phyloP scores from a whole-genome alignment of 2,329 filamentous ascomycete species.

The Cercospora brassicicola region DNA sequence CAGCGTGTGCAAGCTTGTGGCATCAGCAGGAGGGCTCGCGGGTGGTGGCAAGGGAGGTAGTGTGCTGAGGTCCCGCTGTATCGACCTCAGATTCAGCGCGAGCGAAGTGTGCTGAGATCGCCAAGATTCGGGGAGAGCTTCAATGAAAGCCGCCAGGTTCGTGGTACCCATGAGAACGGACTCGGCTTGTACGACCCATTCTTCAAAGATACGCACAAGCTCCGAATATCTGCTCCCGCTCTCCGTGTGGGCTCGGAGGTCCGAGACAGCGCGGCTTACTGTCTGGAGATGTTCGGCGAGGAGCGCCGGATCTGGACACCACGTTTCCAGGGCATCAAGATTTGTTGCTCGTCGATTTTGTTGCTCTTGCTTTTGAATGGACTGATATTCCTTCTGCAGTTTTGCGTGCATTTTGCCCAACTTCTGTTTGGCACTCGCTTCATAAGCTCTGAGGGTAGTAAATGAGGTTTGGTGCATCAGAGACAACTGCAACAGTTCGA shows the following conservation, averaged over 20 bases:
- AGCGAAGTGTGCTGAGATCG: slow-evolving; percentile 58
- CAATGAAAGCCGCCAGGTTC: slow-evolving; percentile 53
- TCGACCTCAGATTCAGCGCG: slow-evolving; percentile 56
- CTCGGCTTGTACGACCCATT: slow-evolving; percentile 51
- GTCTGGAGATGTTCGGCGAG: slow-evolving; percentile 60
- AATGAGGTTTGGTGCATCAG: slow-evolving; percentile 60
- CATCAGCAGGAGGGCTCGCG: slow-evolving; percentile 15
- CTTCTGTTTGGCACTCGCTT: slow-evolving; percentile 53
- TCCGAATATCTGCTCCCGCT: slow-evolving; percentile 58
- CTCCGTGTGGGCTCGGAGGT: slow-evolving; percentile 60
- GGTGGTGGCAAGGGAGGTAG: slow-evolving; percentile 42
- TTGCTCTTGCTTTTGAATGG: slow-evolving; percentile 35
- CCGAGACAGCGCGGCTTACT: slow-evolving; percentile 58
- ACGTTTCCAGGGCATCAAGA: slow-evolving; percentile 54
- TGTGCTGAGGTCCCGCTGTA: slow-evolving; percentile 52
- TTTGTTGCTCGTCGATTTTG: slow-evolving; percentile 51
- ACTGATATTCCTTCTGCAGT: slow-evolving; percentile 38
- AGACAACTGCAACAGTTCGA: slow-evolving; percentile 65
- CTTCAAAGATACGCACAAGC: slow-evolving; percentile 59
- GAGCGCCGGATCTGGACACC: slow-evolving; percentile 45
- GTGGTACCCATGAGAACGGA: slow-evolving; percentile 17
- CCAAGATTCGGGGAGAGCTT: slow-evolving; percentile 59
- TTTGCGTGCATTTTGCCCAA: slow-evolving; percentile 32
- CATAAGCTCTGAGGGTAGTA: slow-evolving; percentile 53
- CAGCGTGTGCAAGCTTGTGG: slow-evolving; percentile 50